These are phyloP conservation scores for Phaeophleospora eucalypticola DNA, from an alignment of 2,329 filamentous ascomycete genomes.

Conservation along the genomic window DNA sequence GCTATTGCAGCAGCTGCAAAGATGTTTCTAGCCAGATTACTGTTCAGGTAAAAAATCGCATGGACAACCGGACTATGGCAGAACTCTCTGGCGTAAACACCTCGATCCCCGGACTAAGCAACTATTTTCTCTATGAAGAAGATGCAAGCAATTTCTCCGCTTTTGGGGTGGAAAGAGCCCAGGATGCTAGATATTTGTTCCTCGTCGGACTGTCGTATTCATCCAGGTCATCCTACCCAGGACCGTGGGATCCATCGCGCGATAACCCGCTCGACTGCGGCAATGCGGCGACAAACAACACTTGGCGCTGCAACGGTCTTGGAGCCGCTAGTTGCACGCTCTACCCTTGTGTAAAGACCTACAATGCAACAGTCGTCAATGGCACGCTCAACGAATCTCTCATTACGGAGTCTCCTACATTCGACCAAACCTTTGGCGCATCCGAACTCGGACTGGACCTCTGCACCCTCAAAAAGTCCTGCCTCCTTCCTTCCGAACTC, in stretches of 20 bases:
- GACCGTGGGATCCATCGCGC: neutral
- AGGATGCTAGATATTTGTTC: neutral
- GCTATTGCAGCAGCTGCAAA: conserved; percentile 8
- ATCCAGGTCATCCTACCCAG: neutral
- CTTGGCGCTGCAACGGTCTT: conserved; percentile 10
- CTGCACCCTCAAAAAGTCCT: conserved; percentile 2
- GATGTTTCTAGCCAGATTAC: conserved; percentile 6
- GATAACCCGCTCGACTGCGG: neutral
- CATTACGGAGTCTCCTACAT: neutral
- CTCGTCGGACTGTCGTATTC: conserved; percentile 1
- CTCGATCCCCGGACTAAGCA: conserved; percentile 1
- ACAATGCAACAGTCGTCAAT: conserved; percentile 3
- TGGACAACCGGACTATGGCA: neutral
- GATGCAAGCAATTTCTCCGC: conserved; percentile 3
- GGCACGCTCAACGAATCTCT: conserved; percentile 4
- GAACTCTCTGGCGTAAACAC: neutral
- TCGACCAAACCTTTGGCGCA: neutral
- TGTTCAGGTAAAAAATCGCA: neutral
- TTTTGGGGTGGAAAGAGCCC: neutral
- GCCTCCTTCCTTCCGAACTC: conserved; percentile 1
- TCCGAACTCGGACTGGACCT: neutral
- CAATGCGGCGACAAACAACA: conserved; percentile 4
- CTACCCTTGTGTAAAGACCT: conserved; percentile 7
- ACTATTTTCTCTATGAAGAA: neutral
- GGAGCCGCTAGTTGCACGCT: conserved; percentile 6